Evolutionary conservation across 2,329 filamentous ascomycete genomes (phyloP).

Genomic region (Macrophomina phaseolina): DNA sequence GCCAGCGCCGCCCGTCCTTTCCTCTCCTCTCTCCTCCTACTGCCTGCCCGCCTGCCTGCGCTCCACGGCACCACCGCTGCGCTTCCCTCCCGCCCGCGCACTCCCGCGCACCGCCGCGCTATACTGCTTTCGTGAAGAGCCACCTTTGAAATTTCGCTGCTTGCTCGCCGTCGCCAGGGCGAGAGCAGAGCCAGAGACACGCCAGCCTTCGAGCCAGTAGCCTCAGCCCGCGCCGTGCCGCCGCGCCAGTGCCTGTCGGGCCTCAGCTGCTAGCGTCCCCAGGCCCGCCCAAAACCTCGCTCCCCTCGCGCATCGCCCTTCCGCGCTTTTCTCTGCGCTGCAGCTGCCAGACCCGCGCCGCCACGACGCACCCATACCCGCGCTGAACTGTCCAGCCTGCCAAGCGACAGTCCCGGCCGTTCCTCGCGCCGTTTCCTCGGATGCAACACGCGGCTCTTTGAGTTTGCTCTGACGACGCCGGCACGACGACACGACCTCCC

Average conservation of each 20-base stretch:
- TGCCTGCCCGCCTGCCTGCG: neutral
- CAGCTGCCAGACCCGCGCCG: slow-evolving; percentile 1
- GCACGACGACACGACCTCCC: slow-evolving; percentile 23
- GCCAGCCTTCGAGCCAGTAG: slow-evolving; percentile 3
- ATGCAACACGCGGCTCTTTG: slow-evolving; percentile 24
- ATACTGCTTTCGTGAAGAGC: slow-evolving; percentile 17
- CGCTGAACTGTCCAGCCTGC: slow-evolving; percentile 1
- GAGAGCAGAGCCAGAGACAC: slow-evolving; percentile 4
- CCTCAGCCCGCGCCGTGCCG: slow-evolving; percentile 20
- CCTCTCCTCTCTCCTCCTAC: neutral
- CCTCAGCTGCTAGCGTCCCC: slow-evolving; percentile 16
- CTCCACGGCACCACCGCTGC: slow-evolving; percentile 22
- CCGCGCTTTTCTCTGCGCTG: slow-evolving; percentile 5
- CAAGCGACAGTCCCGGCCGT: slow-evolving; percentile 14
- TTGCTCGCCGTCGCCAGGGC: too few relatives aligned
- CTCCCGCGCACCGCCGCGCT: slow-evolving; percentile 27
- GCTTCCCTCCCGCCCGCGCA: slow-evolving; percentile 19
- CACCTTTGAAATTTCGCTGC: slow-evolving; percentile 20
- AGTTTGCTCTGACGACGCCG: slow-evolving; percentile 24
- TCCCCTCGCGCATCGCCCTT: slow-evolving; percentile 1
- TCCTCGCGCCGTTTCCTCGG: slow-evolving; percentile 21
- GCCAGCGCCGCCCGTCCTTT: slow-evolving; percentile 9
- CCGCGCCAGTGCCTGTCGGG: slow-evolving; percentile 18
- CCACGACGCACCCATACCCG: neutral
- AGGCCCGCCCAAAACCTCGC: slow-evolving; percentile 5